Percentiles rank a stretch among this genome's conserved stretches.
phyloP scores from a whole-genome alignment of 768 basidiomycete species.

The Inosperma sp. region DNA sequence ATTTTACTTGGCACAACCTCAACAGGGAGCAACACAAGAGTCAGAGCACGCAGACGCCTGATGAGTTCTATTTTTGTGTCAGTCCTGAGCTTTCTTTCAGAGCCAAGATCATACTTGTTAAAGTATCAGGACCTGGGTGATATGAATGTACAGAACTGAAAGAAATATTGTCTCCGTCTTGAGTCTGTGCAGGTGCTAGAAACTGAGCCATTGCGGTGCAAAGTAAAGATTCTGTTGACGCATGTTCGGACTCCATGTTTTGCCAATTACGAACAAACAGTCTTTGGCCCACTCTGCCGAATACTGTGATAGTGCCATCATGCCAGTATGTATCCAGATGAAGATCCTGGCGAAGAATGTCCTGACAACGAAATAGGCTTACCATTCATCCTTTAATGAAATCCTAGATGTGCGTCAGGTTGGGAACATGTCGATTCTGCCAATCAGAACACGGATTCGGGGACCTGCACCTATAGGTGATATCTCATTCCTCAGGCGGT shows the following conservation, averaged over 20 bases:
- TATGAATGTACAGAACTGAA: conserved; percentile 43
- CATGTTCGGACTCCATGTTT: conserved; percentile 19
- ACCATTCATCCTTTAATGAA: conserved; percentile 93
- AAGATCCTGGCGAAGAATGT: conserved; percentile 1
- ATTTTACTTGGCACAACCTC: conserved; percentile 67
- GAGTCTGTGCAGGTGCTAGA: conserved; percentile 20
- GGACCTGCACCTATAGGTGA: conserved; percentile 86
- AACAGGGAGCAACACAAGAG: conserved; percentile 69
- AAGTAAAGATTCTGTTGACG: conserved; percentile 1
- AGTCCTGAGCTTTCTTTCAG: neutral
- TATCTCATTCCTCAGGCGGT: conserved; percentile 14
- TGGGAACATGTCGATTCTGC: conserved; percentile 86
- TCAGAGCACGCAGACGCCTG: conserved; percentile 72
- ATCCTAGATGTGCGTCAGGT: conserved; percentile 74
- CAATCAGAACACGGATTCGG: conserved; percentile 86
- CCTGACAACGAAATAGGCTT: conserved; percentile 58
- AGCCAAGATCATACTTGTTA: conserved; percentile 56
- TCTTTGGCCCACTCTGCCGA: conserved; percentile 18
- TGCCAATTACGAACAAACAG: conserved; percentile 31
- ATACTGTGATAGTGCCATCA: too few relatives aligned
- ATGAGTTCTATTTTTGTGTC: conserved; percentile 59
- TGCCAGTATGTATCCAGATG: conserved; percentile 46
- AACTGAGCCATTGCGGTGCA: conserved; percentile 31
- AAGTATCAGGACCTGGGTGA: conserved; percentile 61
- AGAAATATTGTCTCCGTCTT: conserved; percentile 42